Conservation (phyloP, 2,329 filamentous ascomycete species). For the Fusarium ambrosium region DNA sequence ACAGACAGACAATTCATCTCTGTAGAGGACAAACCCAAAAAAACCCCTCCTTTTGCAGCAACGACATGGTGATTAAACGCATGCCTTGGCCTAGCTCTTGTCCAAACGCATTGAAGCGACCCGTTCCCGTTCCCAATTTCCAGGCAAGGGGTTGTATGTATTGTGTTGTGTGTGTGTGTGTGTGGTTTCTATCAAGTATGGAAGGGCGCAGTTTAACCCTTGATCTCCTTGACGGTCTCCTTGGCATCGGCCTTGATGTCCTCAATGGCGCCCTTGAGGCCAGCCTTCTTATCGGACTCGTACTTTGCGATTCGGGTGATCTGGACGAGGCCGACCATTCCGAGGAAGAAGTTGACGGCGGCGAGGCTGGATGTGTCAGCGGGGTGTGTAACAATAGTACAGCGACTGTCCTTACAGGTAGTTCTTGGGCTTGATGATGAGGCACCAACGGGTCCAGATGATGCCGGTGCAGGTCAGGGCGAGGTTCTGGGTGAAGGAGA, state of each 20-base stretch:
- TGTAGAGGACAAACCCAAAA: constrained; percentile 8
- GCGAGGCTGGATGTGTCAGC: constrained; percentile 73
- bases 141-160: constrained; percentile 21
- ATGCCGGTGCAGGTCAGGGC: constrained; percentile 91
- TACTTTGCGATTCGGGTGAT: constrained; percentile 80
- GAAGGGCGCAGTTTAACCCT: constrained; percentile 33
- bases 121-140: constrained; percentile 1
- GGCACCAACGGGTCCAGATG: constrained; percentile 99
- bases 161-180: not conserved
- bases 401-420: constrained; percentile 63
- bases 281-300: constrained; percentile 71
- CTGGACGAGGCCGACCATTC: constrained; percentile 87
- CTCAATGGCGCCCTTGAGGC: constrained; percentile 51
- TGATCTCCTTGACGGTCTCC: constrained; percentile 47
- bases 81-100: not conserved
- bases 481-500: constrained; percentile 92
- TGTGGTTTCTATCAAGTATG: not conserved
- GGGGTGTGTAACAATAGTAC: too few species aligned
- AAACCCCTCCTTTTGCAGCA: constrained; percentile 20
- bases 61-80: not conserved
- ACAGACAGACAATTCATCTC: constrained; percentile 4
- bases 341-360: constrained; percentile 98
- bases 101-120: constrained; percentile 6
- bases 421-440: constrained; percentile 96
- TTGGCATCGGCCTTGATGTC: constrained; percentile 59